phyloP scores from a whole-genome alignment of 768 basidiomycete genomes.

The Kondoa subrosea region DNA sequence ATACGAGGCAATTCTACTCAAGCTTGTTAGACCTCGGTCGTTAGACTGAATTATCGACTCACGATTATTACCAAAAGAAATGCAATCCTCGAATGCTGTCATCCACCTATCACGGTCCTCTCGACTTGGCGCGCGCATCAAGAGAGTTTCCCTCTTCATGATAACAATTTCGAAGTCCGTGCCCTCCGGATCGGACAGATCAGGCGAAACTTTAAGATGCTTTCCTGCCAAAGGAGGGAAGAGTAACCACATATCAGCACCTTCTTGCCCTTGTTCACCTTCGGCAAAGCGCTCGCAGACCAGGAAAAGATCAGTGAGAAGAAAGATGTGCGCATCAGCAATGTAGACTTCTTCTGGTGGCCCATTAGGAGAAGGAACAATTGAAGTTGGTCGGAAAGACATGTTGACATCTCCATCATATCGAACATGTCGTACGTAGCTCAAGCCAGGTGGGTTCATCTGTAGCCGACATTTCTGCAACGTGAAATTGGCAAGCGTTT shows the following conservation, averaged over 20 bases:
- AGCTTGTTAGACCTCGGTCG: conserved; percentile 9
- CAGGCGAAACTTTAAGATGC: conserved; percentile 55
- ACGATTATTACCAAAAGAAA: conserved; percentile 61
- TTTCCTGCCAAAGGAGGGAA: conserved; percentile 94
- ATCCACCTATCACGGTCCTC: conserved; percentile 48
- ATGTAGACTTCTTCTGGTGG: conserved; percentile 50
- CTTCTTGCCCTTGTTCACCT: conserved; percentile 41
- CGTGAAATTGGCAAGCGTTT: conserved; percentile 4
- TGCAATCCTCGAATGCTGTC: conserved; percentile 60
- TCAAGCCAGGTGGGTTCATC: conserved; percentile 61
- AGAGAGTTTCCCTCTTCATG: conserved; percentile 71
- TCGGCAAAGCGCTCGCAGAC: conserved; percentile 67
- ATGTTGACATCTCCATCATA: conserved; percentile 54
- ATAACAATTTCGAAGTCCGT: conserved; percentile 59
- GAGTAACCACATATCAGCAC: conserved; percentile 64
- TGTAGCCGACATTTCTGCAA: conserved; percentile 70
- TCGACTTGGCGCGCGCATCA: conserved; percentile 46
- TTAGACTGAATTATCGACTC: conserved; percentile 31
- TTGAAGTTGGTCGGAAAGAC: conserved; percentile 52
- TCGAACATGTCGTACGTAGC: conserved; percentile 61
- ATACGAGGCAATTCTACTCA: conserved; percentile 15
- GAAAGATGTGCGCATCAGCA: conserved; percentile 58
- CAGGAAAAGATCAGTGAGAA: conserved; percentile 83
- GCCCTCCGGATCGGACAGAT: conserved; percentile 33
- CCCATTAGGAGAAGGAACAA: conserved; percentile 1